Percentiles rank a stretch among this genome's conserved stretches.
phyloP scores from a whole-genome alignment of 805 yeast species.

The Barnettozyma sucrosica region DNA sequence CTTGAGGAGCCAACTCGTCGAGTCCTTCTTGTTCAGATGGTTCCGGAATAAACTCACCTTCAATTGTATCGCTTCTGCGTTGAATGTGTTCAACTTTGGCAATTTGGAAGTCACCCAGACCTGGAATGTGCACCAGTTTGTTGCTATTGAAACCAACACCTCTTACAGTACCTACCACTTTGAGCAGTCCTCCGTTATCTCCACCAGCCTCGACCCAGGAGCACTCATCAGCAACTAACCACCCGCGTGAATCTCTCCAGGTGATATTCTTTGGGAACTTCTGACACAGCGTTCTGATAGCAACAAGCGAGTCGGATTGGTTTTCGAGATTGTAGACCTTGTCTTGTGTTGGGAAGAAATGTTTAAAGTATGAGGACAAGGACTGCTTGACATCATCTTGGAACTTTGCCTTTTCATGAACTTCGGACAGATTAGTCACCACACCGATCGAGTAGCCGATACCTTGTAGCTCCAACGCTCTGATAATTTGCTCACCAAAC shows the following conservation, averaged over 20 bases:
- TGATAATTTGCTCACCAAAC: slow-evolving; percentile 82
- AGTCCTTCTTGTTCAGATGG: slow-evolving; percentile 46
- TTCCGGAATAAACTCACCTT: slow-evolving; percentile 26
- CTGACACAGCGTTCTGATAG: slow-evolving; percentile 74
- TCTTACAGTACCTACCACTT: slow-evolving; percentile 78
- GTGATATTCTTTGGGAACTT: slow-evolving; percentile 76
- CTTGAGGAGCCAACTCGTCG: slow-evolving; percentile 56
- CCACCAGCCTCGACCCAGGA: slow-evolving; percentile 31
- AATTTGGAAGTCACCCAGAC: slow-evolving; percentile 82
- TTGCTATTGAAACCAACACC: slow-evolving; percentile 80
- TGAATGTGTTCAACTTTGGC: slow-evolving; percentile 53
- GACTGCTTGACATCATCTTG: slow-evolving; percentile 67
- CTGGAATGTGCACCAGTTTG: slow-evolving; percentile 80
- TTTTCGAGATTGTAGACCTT: slow-evolving; percentile 67
- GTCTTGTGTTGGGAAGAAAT: slow-evolving; percentile 77
- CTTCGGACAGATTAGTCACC: slow-evolving; percentile 62
- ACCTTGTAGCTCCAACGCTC: slow-evolving; percentile 91
- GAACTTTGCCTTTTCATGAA: slow-evolving; percentile 67
- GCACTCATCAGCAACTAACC: slow-evolving; percentile 68
- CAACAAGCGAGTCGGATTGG: slow-evolving; percentile 63
- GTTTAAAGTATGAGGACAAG: slow-evolving; percentile 57
- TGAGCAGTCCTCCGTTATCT: slow-evolving; percentile 36
- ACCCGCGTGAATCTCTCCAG: slow-evolving; percentile 95
- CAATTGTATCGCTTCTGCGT: slow-evolving; percentile 24
- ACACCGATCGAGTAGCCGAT: slow-evolving; percentile 77